Conservation (phyloP, 352 stramenopile genomes). For the Globisporangium iwayamae region DNA sequence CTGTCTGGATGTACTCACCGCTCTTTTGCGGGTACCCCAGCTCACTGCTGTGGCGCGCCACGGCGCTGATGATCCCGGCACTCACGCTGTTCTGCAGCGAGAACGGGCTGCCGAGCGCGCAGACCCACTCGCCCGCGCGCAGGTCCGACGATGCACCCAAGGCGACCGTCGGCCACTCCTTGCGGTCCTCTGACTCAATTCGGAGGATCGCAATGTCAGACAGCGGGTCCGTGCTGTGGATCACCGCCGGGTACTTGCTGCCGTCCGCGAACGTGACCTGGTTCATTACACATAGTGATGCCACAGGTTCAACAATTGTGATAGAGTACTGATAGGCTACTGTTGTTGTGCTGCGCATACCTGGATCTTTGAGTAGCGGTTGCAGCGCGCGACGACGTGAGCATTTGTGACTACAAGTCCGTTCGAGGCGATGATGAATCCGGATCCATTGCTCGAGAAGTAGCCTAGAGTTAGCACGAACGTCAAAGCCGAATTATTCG, state of each 20-base stretch:
- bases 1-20: conserved; percentile 92
- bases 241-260: conserved; percentile 62
- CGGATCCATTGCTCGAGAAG: conserved; percentile 80
- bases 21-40: conserved; percentile 77
- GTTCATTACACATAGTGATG: neutral
- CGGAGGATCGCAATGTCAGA: conserved; percentile 91
- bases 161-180: conserved; percentile 66
- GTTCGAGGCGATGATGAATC: conserved; percentile 89
- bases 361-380: conserved; percentile 80
- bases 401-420: conserved; percentile 92
- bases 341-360: conserved; percentile 19
- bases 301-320: neutral
- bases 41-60: conserved; percentile 86
- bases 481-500: too few species aligned
- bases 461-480: conserved; percentile 32
- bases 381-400: conserved; percentile 85
- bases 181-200: conserved; percentile 54
- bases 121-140: conserved; percentile 89
- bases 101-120: conserved; percentile 89
- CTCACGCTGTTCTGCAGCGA: conserved; percentile 91
- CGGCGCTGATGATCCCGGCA: conserved; percentile 89
- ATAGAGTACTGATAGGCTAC: neutral
- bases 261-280: conserved; percentile 84
- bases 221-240: conserved; percentile 84
- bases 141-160: conserved; percentile 73